These are phyloP conservation scores for Penicillium sp. DNA, from an alignment of 2,329 filamentous ascomycete species.

Conservation along the genomic window DNA sequence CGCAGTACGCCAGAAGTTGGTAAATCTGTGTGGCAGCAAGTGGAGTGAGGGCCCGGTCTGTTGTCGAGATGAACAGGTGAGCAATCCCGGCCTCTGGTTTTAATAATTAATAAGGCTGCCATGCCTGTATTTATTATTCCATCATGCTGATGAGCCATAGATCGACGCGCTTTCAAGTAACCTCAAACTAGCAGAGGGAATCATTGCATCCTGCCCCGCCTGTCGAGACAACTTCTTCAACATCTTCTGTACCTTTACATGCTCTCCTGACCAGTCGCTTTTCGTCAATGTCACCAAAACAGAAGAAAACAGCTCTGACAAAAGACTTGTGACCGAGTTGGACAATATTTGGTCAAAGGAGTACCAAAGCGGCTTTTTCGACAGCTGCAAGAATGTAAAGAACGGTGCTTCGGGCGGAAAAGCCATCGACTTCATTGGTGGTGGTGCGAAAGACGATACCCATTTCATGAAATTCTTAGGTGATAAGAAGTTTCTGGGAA, in stretches of 20 bases:
- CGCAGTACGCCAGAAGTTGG: slow-evolving; percentile 70
- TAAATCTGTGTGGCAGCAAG: slow-evolving; percentile 80
- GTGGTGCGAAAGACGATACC: slow-evolving; percentile 85
- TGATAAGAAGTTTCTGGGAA: slow-evolving; percentile 83
- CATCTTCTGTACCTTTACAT: slow-evolving; percentile 96
- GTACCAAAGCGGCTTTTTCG: slow-evolving; percentile 84
- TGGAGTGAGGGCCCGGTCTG: slow-evolving; percentile 84
- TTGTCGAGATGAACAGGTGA: slow-evolving; percentile 73
- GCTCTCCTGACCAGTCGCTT: slow-evolving; percentile 91
- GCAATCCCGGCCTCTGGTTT: neutral
- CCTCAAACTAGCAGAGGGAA: slow-evolving; percentile 78
- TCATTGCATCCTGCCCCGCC: slow-evolving; percentile 90
- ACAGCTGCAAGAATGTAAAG: slow-evolving; percentile 99
- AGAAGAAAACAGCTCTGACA: slow-evolving; percentile 52
- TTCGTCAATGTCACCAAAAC: slow-evolving; percentile 90
- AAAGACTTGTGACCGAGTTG: slow-evolving; percentile 76
- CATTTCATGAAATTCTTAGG: slow-evolving; percentile 88
- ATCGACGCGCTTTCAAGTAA: slow-evolving; percentile 78
- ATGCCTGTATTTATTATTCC: neutral
- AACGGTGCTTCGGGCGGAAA: slow-evolving; percentile 91
- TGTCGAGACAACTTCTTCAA: slow-evolving; percentile 99
- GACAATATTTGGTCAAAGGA: slow-evolving; percentile 83
- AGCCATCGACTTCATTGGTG: slow-evolving; percentile 94
- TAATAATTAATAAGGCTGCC: neutral
- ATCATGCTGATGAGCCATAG: slow-evolving; percentile 45